Base-by-base conservation (phyloP, 169 alveolate genomes). In the Plasmodium gaboni region DNA sequence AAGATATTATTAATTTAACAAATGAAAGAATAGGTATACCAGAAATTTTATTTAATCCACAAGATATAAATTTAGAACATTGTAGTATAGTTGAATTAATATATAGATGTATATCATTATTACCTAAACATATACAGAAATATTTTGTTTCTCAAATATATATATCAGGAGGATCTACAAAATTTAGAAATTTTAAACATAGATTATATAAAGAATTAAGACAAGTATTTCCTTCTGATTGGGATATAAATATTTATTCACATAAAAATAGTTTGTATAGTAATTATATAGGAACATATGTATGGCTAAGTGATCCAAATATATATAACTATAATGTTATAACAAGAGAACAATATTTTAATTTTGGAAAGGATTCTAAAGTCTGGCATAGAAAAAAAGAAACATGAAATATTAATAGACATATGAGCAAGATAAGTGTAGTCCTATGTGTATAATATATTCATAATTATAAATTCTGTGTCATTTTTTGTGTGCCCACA, bases 121-220 rank as follows among this genome's bases (percentile, higher is more conserved):
- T 91, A 7, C 96, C 96, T 13, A 72, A 88, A 12, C 93, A 87
- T 4, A 72, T 90, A 9, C 94, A 91, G 72, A 93, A 93, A 24
- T 92, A 91, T 51, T 89, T 91, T 19, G 15, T 89, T 28, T 74
- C 89, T 1, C 93, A 93, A 85, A 93, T 93, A 24, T 89, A 88
- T 28, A 87, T 93, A 61, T 93, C 93, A 19, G 96, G 96, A 22
- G 96, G 96, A 32, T 78, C 95, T 6, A 72, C 96, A 15, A 86
- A 91, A 51, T 92, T 93, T 46, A 65, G 61, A n/a, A 94, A 94
- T 38, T 80, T 93, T 17, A 92, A 85, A 51, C 92, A 93, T 50
- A 74, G 96, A 17, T 89, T 93, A 26, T 91, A 93, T 60, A 68
- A 70, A 32, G 96, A 93, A 38, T 78, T 93, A 22, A 85, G 96